A percentile compares a stretch with the other conserved stretches of the same genome.
Evolutionary conservation across 768 basidiomycete genomes (phyloP).

Genomic region (Suillus hirtellus): DNA sequence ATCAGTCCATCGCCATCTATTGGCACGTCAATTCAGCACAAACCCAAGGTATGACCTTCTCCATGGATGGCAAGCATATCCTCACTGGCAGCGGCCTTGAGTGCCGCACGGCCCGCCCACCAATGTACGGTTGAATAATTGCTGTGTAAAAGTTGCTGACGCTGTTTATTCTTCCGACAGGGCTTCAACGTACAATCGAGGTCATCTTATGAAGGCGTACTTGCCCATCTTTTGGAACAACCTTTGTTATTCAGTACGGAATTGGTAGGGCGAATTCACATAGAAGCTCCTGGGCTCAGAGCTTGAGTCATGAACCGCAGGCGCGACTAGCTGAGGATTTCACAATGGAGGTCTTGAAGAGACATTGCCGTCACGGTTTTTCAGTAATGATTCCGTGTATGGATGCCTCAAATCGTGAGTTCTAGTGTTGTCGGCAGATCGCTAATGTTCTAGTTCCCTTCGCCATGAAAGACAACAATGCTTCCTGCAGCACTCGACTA

Average conservation of each 20-base stretch:
- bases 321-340: not conserved
- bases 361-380: not conserved
- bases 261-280: not conserved
- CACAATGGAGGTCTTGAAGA: not conserved
- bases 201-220: not conserved
- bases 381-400: not conserved
- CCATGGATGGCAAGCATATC: not conserved
- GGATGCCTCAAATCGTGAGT: too few species aligned
- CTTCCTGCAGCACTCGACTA: not conserved
- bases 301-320: not conserved
- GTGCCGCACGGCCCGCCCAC: too few species aligned
- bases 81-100: too few species aligned
- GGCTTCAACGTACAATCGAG: not conserved
- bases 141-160: not conserved
- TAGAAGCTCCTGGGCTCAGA: not conserved
- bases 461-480: not conserved
- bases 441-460: not conserved
- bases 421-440: not conserved
- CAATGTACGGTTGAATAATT: not conserved
- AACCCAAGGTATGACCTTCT: not conserved
- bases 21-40: not conserved
- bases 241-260: not conserved
- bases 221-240: not conserved
- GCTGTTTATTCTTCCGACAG: not conserved
- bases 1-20: not conserved